phyloP scores from a whole-genome alignment of 331 rosid species.

The Arachis monticola region DNA sequence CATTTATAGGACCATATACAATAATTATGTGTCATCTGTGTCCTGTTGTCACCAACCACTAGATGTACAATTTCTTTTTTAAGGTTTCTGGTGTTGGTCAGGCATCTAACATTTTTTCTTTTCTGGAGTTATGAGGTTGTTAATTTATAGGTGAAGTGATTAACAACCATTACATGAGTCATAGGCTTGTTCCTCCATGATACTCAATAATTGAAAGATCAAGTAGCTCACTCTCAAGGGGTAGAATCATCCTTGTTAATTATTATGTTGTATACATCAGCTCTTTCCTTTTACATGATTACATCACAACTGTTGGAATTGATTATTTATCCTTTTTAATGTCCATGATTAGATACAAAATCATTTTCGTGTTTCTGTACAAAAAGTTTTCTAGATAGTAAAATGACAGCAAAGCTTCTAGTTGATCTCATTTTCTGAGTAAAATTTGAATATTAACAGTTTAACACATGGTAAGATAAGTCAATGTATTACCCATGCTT shows the following conservation, averaged over 20 bases:
- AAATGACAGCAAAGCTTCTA: too few relatives aligned
- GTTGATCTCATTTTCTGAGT: too few relatives aligned
- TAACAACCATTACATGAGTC: conserved; percentile 16
- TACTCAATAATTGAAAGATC: conserved; percentile 13
- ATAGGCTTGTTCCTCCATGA: conserved; percentile 11
- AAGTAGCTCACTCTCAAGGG: neutral
- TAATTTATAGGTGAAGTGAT: neutral
- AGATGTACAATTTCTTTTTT: conserved; percentile 14
- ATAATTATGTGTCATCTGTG: conserved; percentile 31
- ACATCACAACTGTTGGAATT: neutral
- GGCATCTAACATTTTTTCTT: neutral
- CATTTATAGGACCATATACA: conserved; percentile 23
- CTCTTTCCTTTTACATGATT: neutral
- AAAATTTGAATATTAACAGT: too few relatives aligned
- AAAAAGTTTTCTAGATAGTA: too few relatives aligned
- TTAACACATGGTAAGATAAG: too few relatives aligned
- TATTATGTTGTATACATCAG: neutral
- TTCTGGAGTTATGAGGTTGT: neutral
- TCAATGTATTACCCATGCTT: too few relatives aligned
- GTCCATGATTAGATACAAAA: neutral
- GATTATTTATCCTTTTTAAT: neutral
- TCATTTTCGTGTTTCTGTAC: too few relatives aligned
- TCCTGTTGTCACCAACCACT: conserved; percentile 30
- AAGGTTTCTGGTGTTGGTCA: conserved; percentile 7
- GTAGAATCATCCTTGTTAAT: neutral